Evolutionary conservation across 306 rosid species (phyloP).

Genomic region (Erythrophleum fordii): DNA sequence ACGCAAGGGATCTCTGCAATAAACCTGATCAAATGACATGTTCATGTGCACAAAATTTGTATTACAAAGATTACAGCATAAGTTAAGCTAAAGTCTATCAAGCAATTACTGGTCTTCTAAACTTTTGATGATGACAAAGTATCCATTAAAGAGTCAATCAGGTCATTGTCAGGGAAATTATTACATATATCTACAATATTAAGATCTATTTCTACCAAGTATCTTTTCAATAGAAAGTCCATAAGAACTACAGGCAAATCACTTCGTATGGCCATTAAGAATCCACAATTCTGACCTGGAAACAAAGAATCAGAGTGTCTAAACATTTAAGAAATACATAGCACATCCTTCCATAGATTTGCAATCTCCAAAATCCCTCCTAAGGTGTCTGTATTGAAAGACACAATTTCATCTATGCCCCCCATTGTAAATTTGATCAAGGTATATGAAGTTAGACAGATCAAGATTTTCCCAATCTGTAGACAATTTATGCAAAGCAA

Average conservation of each 20-base stretch:
- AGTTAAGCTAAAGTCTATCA: slow-evolving; percentile 31
- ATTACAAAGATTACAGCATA: slow-evolving; percentile 7
- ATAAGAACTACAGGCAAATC: background rate
- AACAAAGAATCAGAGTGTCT: slow-evolving; percentile 21
- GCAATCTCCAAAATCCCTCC: slow-evolving; percentile 15
- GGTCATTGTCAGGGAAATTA: background rate
- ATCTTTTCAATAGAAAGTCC: background rate
- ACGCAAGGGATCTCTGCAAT: slow-evolving; percentile 24
- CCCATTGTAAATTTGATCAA: slow-evolving; percentile 26
- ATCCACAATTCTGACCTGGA: slow-evolving; percentile 13
- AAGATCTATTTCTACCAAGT: background rate
- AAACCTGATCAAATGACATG: slow-evolving; percentile 35
- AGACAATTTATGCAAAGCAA: slow-evolving; percentile 29
- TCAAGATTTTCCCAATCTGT: slow-evolving; percentile 2
- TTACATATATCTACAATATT: background rate
- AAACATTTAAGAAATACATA: slow-evolving; percentile 1
- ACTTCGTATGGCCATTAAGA: background rate
- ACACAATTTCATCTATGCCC: slow-evolving; percentile 10
- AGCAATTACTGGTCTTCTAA: background rate
- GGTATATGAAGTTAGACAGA: slow-evolving; percentile 27
- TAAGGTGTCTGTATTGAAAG: slow-evolving; percentile 15
- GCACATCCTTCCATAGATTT: slow-evolving; percentile 3
- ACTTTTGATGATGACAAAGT: background rate
- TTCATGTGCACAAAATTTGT: slow-evolving; percentile 28
- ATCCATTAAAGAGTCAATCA: background rate